Conservation (phyloP, 2,329 filamentous ascomycete genomes). For the Ophiostoma himal-ulmi region DNA sequence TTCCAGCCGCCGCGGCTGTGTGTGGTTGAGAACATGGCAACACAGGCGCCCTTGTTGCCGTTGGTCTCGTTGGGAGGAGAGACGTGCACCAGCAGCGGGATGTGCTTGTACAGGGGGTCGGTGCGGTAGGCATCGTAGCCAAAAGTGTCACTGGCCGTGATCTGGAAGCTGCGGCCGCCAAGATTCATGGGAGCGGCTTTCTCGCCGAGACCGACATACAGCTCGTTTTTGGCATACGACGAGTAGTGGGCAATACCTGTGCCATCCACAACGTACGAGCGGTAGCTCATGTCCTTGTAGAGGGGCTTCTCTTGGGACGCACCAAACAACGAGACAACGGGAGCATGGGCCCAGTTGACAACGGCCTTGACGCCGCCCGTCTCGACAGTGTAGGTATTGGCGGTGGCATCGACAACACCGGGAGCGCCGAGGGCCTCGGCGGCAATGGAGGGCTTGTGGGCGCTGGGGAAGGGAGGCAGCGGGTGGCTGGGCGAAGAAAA, state of each 20-base stretch:
- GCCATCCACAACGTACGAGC: slow-evolving; percentile 58
- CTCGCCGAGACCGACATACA: slow-evolving; percentile 66
- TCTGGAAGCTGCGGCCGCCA: slow-evolving; percentile 57
- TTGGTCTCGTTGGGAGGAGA: slow-evolving; percentile 42
- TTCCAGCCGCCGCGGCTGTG: slow-evolving; percentile 60
- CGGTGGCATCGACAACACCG: slow-evolving; percentile 30
- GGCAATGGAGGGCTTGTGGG: slow-evolving; percentile 27
- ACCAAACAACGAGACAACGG: slow-evolving; percentile 53
- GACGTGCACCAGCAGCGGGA: slow-evolving; percentile 64
- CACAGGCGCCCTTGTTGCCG: slow-evolving; percentile 35
- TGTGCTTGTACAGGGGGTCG: slow-evolving; percentile 70
- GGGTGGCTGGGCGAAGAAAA: slow-evolving; percentile 58
- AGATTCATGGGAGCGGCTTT: slow-evolving; percentile 70
- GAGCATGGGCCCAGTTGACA: slow-evolving; percentile 54
- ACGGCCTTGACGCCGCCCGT: slow-evolving; percentile 47
- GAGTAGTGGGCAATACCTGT: slow-evolving; percentile 56
- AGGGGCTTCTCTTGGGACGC: slow-evolving; percentile 47
- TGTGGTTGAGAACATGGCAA: slow-evolving; percentile 62
- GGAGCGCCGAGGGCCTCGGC: slow-evolving; percentile 29
- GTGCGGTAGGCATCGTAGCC: slow-evolving; percentile 66
- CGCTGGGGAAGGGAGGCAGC: slow-evolving; percentile 59
- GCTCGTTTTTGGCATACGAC: slow-evolving; percentile 49
- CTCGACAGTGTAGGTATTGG: slow-evolving; percentile 39
- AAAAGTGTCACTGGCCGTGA: slow-evolving; percentile 63
- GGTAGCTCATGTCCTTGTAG: slow-evolving; percentile 56